Conservation (phyloP, 2,329 filamentous ascomycete genomes). For the Penicillium crustosum region DNA sequence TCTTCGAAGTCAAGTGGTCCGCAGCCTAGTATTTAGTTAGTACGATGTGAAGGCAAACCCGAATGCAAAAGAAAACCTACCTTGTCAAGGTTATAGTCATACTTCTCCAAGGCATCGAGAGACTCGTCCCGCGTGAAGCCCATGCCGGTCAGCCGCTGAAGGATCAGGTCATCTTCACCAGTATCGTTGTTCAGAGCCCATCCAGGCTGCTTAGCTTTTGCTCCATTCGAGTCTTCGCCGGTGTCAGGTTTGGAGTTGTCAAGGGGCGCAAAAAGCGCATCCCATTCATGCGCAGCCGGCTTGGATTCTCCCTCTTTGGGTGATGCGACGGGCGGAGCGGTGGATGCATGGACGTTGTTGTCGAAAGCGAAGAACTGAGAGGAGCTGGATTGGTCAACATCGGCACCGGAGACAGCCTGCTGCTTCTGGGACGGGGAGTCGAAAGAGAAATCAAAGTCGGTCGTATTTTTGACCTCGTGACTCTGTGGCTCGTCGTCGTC, state of each 20-base stretch:
- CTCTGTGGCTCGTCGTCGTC: slow-evolving; percentile 60
- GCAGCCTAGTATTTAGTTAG: slow-evolving; percentile 33
- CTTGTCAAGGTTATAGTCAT: slow-evolving; percentile 93
- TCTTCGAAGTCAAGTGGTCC: slow-evolving; percentile 44
- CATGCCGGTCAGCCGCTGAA: slow-evolving; percentile 88
- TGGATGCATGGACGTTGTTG: slow-evolving; percentile 27
- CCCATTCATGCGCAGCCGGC: slow-evolving; percentile 74
- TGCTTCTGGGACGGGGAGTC: slow-evolving; percentile 40
- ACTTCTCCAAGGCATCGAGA: slow-evolving; percentile 81
- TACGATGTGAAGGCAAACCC: not conserved
- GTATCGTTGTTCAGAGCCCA: slow-evolving; percentile 71
- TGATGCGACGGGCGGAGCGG: slow-evolving; percentile 44
- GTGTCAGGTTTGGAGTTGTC: slow-evolving; percentile 50
- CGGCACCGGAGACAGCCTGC: slow-evolving; percentile 24
- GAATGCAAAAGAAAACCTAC: slow-evolving; percentile 54
- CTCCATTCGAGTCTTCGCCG: slow-evolving; percentile 19
- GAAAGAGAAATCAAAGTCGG: slow-evolving; percentile 50
- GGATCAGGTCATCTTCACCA: slow-evolving; percentile 84
- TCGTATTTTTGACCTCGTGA: slow-evolving; percentile 33
- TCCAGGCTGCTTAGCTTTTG: slow-evolving; percentile 49
- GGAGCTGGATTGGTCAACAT: slow-evolving; percentile 23
- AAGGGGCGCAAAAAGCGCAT: slow-evolving; percentile 83
- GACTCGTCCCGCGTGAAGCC: slow-evolving; percentile 76
- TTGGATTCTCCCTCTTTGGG: slow-evolving; percentile 43
- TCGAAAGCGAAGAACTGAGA: slow-evolving; percentile 45